Evolutionary conservation across 306 rosid species (phyloP), one percentile per base, ranked within the genome.

Genomic region (Neltuma alba): DNA sequence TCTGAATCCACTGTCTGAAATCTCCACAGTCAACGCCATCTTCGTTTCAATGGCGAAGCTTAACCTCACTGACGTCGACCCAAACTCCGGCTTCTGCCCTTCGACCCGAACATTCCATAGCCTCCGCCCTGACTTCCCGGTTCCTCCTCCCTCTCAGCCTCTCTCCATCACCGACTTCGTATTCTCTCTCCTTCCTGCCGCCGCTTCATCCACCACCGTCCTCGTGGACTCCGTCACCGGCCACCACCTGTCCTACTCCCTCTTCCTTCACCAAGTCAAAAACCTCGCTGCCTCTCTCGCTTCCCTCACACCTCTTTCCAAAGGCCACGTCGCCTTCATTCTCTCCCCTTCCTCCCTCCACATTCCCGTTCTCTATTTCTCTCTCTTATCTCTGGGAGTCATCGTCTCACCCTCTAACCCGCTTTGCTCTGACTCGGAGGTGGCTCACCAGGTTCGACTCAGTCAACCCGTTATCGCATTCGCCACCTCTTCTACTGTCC

Each of bases 61-160:
- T 60, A 65, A 0, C 11, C n/a, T 13, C 21, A 14, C 37, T 23
- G 15, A 15, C 27, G 6, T 85, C 76, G 90, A 92, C 11, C 88
- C 86, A 9, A 84, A 81, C 34, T 87, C 76, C 52, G 97, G 99
- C 12, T 94, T 83, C 85, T 89, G 82, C 50, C 55, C 79, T 0
- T 18, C 33, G 2, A 82, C 95, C 14, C 81, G 79, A 79, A 86
- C 68, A 70, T 92, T 82, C 83, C 90, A 84, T 40, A 86, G 89
- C 74, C 95, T 94, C 86, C 93, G 97, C 20, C 99, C 97, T 14
- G 52, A 40, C 2, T 74, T 84, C 77, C 87, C 91, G 2, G 90
- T 88, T 41, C 99, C 97, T 8, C 91, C 93, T 0, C 86, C 66
- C 2, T 85, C 97, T 0, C 84, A 79, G 6, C 87, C 92, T 0